Conservation (phyloP, 1,284 basidiomycete genomes). For the Leccinum fuscescens region DNA sequence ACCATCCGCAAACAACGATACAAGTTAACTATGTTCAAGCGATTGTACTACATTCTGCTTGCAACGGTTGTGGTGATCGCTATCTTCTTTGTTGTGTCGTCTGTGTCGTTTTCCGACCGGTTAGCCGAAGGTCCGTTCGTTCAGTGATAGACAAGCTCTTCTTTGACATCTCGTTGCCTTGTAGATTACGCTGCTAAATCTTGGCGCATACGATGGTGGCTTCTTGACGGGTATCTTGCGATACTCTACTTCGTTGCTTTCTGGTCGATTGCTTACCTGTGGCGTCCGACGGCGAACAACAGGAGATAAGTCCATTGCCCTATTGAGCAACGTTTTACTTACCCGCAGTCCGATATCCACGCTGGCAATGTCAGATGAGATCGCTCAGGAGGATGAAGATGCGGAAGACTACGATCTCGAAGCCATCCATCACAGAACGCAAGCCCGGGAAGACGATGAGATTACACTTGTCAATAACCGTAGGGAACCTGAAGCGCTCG, state of each 20-base stretch:
- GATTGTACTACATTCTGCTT: conserved; percentile 86
- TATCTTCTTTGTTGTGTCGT: conserved; percentile 91
- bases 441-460: conserved; percentile 56
- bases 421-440: conserved; percentile 56
- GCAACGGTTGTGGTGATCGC: conserved; percentile 81
- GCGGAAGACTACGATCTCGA: conserved; percentile 92
- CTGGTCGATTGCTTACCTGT: conserved; percentile 81
- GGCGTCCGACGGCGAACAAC: conserved; percentile 93
- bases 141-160: background rate
- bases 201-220: conserved; percentile 95
- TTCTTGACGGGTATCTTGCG: conserved; percentile 94
- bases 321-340: conserved; percentile 18
- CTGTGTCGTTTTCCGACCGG: conserved; percentile 87
- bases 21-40: conserved; percentile 85
- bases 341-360: conserved; percentile 42
- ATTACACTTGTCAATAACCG: conserved; percentile 63
- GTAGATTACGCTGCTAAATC: conserved; percentile 89
- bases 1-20: conserved; percentile 82
- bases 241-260: conserved; percentile 85
- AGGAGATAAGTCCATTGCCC: conserved; percentile 65
- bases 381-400: conserved; percentile 87
- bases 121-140: conserved; percentile 71
- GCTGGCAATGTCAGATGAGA: conserved; percentile 82
- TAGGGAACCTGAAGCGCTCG: conserved; percentile 44
- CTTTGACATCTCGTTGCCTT: background rate